phyloP scores from a whole-genome alignment of 2,329 filamentous ascomycete genomes.

The Penicillium corylophilum region DNA sequence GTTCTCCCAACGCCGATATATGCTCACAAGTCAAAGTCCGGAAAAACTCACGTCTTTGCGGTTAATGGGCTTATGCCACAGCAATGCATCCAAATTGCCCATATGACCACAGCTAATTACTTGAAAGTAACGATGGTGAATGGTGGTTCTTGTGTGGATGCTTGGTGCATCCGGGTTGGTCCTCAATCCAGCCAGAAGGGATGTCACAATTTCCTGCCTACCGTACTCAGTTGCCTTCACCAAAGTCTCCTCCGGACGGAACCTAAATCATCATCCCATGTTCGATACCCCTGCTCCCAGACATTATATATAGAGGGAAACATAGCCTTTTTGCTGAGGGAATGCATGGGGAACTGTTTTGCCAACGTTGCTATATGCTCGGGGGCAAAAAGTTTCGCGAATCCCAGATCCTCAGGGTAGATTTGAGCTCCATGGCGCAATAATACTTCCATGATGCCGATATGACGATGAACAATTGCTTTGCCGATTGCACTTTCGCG shows the following conservation, averaged over 20 bases:
- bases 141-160: too few relatives aligned
- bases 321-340: not conserved
- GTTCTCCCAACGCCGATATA: too few relatives aligned
- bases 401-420: not conserved
- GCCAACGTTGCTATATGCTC: not conserved
- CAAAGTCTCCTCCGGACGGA: not conserved
- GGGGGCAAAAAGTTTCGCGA: not conserved
- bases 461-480: not conserved
- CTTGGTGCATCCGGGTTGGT: too few relatives aligned
- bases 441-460: not conserved
- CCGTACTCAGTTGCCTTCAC: too few relatives aligned
- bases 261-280: not conserved
- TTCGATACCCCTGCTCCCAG: not conserved
- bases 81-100: too few relatives aligned
- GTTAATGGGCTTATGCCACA: too few relatives aligned
- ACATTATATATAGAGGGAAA: not conserved
- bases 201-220: too few relatives aligned
- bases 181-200: too few relatives aligned
- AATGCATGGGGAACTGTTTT: not conserved
- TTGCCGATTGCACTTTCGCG: not conserved
- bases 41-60: too few relatives aligned
- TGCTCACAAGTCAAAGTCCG: too few relatives aligned
- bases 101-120: too few relatives aligned
- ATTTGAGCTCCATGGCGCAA: not conserved
- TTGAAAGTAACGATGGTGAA: too few relatives aligned